Conservation (phyloP, 139 green algal genomes). For the Protoeuglena noctilucae region DNA sequence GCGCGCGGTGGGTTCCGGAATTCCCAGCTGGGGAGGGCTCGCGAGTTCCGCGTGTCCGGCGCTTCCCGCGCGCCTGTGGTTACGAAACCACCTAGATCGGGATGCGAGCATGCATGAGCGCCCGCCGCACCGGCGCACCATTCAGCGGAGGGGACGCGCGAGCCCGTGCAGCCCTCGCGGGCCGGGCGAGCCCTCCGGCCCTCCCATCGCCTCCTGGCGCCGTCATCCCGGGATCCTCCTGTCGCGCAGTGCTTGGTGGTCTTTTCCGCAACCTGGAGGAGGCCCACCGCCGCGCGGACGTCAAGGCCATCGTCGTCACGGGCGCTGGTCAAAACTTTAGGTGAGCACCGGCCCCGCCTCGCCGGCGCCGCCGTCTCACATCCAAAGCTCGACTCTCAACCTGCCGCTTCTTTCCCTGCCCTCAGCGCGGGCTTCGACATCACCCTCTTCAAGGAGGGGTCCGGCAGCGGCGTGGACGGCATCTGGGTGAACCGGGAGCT, state of each 20-base stretch:
- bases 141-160: neutral
- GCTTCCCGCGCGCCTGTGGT: too few relatives aligned
- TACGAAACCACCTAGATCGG: too few relatives aligned
- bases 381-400: neutral
- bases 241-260: constrained; percentile 63
- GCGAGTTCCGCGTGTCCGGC: too few relatives aligned
- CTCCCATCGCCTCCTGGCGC: neutral
- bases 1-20: too few relatives aligned
- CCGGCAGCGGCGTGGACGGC: constrained; percentile 25
- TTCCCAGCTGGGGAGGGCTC: too few relatives aligned
- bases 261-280: constrained; percentile 55
- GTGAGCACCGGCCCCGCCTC: neutral
- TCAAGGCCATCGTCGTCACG: constrained; percentile 81
- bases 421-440: constrained; percentile 42
- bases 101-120: neutral
- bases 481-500: neutral
- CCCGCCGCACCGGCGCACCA: neutral
- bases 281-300: constrained; percentile 42
- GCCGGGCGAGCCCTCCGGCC: neutral
- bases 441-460: constrained; percentile 40
- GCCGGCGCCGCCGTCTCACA: neutral
- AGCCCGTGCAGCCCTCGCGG: neutral
- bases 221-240: neutral
- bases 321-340: constrained; percentile 69
- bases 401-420: neutral